phyloP scores from a whole-genome alignment of 352 stramenopile genomes.

The Phytophthora parvispora region DNA sequence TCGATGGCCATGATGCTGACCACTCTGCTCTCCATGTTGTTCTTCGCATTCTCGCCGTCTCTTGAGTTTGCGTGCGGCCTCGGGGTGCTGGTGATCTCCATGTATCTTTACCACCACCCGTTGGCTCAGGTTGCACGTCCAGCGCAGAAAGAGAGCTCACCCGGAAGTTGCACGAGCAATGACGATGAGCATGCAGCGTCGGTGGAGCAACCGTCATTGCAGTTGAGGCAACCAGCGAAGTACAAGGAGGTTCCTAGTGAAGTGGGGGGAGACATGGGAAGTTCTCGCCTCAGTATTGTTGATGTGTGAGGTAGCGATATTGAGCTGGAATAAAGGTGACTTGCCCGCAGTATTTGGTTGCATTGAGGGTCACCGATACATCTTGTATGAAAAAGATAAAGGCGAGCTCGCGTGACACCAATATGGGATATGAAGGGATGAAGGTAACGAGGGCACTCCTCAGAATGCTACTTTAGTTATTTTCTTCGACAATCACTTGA shows the following conservation, averaged over 20 bases:
- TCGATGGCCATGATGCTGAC: constrained; percentile 92
- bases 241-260: constrained; percentile 21
- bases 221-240: constrained; percentile 11
- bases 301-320: constrained; percentile 2
- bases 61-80: constrained; percentile 87
- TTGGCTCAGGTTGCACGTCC: constrained; percentile 29
- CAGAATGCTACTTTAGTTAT: too few relatives aligned
- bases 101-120: constrained; percentile 90
- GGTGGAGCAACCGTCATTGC: not conserved
- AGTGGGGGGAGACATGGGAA: not conserved
- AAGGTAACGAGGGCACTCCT: too few relatives aligned
- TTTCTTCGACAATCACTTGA: not conserved
- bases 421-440: too few relatives aligned
- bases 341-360: not conserved
- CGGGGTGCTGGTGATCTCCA: constrained; percentile 81
- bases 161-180: constrained; percentile 17
- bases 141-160: constrained; percentile 1
- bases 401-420: too few relatives aligned
- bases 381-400: too few relatives aligned
- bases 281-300: not conserved
- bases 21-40: constrained; percentile 88
- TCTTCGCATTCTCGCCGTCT: constrained; percentile 85
- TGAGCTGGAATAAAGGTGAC: not conserved
- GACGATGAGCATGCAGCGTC: constrained; percentile 9
- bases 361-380: too few relatives aligned